These are phyloP conservation scores for Nigrospora osmanthi DNA, from an alignment of 2,329 filamentous ascomycete genomes.

Conservation along the genomic window DNA sequence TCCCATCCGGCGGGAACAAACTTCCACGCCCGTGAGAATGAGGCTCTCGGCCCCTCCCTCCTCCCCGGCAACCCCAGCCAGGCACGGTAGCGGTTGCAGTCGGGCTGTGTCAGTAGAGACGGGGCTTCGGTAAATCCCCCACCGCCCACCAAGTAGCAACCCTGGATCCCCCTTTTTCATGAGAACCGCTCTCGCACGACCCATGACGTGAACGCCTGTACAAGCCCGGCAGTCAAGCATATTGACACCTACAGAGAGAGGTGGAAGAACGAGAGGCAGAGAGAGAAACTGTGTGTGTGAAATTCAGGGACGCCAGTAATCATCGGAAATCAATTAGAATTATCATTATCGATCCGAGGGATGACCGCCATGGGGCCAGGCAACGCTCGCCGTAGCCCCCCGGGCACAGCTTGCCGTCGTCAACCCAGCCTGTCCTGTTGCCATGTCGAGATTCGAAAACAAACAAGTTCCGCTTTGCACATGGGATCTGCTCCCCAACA, in stretches of 20 bases:
- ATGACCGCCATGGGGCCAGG: not conserved
- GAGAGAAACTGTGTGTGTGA: too few relatives aligned
- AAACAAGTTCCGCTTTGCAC: not conserved
- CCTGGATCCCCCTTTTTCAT: too few relatives aligned
- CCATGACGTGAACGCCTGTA: not conserved
- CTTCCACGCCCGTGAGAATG: too few relatives aligned
- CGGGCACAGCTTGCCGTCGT: not conserved
- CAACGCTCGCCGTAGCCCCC: not conserved
- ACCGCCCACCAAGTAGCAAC: too few relatives aligned
- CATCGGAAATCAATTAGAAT: constrained; percentile 4
- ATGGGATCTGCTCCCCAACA: not conserved
- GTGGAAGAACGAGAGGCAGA: not conserved
- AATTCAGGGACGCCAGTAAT: not conserved
- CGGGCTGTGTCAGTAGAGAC: too few relatives aligned
- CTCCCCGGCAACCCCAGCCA: too few relatives aligned
- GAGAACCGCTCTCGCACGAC: not conserved
- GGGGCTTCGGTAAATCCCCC: too few relatives aligned
- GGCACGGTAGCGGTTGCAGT: too few relatives aligned
- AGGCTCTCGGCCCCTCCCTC: too few relatives aligned
- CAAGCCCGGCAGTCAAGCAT: not conserved
- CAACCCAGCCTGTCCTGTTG: constrained; percentile 1
- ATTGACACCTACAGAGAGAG: too few relatives aligned
- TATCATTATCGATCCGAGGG: constrained; percentile 5
- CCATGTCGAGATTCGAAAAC: not conserved
- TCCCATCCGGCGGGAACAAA: too few relatives aligned